phyloP scores from a whole-genome alignment of 2,329 filamentous ascomycete species.

The Westerdykella sp. region DNA sequence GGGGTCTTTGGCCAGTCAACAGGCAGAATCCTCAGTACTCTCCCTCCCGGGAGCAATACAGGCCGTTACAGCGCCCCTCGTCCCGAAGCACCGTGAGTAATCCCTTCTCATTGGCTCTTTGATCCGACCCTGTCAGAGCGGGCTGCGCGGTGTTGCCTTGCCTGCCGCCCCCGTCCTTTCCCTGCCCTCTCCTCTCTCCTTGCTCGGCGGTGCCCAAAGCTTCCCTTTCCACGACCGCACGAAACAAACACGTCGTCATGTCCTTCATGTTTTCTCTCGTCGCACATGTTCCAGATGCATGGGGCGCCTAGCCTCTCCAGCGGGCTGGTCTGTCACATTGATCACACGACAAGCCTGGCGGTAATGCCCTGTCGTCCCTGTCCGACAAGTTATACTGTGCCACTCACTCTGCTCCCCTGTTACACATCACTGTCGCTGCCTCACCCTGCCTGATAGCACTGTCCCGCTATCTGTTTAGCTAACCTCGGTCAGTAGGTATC shows the following conservation, averaged over 20 bases:
- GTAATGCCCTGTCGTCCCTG: constrained; percentile 33
- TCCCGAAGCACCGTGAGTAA: constrained; percentile 52
- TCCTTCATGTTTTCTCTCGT: constrained; percentile 29
- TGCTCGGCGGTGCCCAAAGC: constrained; percentile 31
- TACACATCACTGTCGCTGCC: constrained; percentile 36
- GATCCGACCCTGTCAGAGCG: constrained; percentile 29
- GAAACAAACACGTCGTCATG: constrained; percentile 40
- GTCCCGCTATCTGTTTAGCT: constrained; percentile 27
- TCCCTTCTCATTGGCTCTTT: constrained; percentile 35
- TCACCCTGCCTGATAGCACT: constrained; percentile 22
- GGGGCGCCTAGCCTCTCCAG: constrained; percentile 34
- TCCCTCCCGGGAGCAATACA: constrained; percentile 43
- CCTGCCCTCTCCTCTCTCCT: constrained; percentile 19
- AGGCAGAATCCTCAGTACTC: constrained; percentile 38
- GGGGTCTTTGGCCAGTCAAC: constrained; percentile 43
- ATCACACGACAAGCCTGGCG: constrained; percentile 42
- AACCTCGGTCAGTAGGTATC: constrained; percentile 44
- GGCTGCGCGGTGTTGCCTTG: constrained; percentile 35
- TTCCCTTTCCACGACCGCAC: constrained; percentile 32
- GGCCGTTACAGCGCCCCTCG: constrained; percentile 48
- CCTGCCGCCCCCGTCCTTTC: constrained; percentile 25
- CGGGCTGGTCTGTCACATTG: constrained; percentile 38
- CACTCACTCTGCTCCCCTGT: constrained; percentile 34
- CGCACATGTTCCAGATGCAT: constrained; percentile 35
- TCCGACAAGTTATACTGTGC: constrained; percentile 37